These are phyloP conservation scores for Picochlorum sp. DNA, from an alignment of 139 green algal genomes.

Conservation along the genomic window DNA sequence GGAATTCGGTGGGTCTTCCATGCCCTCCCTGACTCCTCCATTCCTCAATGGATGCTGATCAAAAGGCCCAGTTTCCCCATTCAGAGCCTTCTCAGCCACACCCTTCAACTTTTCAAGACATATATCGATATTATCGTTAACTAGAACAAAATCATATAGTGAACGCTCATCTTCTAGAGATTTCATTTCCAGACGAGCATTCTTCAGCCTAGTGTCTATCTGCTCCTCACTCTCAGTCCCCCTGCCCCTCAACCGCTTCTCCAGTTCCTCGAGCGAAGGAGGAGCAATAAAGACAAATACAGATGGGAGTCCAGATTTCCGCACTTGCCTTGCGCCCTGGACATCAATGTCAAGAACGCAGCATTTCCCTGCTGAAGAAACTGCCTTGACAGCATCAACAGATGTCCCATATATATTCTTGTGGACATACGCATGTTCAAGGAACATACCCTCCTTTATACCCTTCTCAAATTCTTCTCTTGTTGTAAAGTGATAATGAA, in stretches of 20 bases:
- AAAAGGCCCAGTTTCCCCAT: conserved; percentile 14
- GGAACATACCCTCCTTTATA: conserved; percentile 54
- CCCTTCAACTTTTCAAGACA: conserved; percentile 32
- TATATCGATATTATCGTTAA: conserved; percentile 59
- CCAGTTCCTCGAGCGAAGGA: conserved; percentile 56
- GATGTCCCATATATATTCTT: conserved; percentile 78
- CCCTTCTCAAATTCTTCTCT: conserved; percentile 59
- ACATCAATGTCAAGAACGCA: conserved; percentile 81
- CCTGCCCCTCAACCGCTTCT: conserved; percentile 54
- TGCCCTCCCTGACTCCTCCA: not conserved
- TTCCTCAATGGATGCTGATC: not conserved
- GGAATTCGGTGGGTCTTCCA: not conserved
- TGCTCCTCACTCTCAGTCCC: conserved; percentile 71
- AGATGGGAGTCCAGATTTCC: conserved; percentile 21
- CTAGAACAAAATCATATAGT: conserved; percentile 61
- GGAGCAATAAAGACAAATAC: conserved; percentile 83
- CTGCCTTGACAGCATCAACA: conserved; percentile 41
- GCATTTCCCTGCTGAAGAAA: conserved; percentile 43
- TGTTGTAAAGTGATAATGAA: conserved; percentile 71
- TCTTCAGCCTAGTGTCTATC: conserved; percentile 47
- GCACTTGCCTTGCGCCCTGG: conserved; percentile 49
- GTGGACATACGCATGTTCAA: conserved; percentile 81
- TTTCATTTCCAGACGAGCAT: conserved; percentile 49
- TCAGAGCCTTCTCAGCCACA: conserved; percentile 25
- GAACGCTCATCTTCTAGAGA: conserved; percentile 42